phyloP scores from a whole-genome alignment of 192 early-diverging fungal species.

The Backusella morwellensis region DNA sequence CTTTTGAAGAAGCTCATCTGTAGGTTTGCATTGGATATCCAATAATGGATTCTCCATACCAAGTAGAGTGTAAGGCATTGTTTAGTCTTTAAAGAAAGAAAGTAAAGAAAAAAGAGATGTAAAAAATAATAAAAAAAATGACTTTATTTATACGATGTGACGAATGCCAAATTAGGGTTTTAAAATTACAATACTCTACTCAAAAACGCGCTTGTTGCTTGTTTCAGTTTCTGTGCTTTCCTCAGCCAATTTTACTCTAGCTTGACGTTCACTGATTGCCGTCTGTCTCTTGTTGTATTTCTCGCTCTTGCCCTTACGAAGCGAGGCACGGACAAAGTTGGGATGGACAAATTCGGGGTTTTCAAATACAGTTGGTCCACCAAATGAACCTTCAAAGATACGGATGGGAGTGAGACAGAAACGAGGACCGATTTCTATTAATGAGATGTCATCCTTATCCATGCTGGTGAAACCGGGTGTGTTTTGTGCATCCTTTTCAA shows the following conservation, averaged over 20 bases:
- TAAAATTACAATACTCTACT: not conserved
- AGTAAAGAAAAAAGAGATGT: not conserved
- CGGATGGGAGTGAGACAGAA: conserved; percentile 90
- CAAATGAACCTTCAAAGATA: conserved; percentile 95
- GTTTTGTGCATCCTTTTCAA: conserved; percentile 62
- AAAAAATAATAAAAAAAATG: not conserved
- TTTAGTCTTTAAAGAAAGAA: not conserved
- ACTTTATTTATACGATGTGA: not conserved
- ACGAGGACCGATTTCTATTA: conserved; percentile 97
- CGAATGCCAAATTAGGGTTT: not conserved
- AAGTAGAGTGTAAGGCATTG: conserved; percentile 53
- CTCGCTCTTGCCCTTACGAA: conserved; percentile 44
- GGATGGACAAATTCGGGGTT: conserved; percentile 88
- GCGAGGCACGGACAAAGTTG: conserved; percentile 42
- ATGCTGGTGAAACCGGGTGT: conserved; percentile 54
- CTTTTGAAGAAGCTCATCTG: conserved; percentile 72
- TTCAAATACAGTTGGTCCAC: conserved; percentile 89
- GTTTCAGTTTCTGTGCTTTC: conserved; percentile 52
- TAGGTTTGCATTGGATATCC: conserved; percentile 88
- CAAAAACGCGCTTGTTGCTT: conserved; percentile 24
- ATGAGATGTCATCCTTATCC: conserved; percentile 68
- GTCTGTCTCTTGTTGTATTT: conserved; percentile 52
- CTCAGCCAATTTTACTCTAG: conserved; percentile 45
- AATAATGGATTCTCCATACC: conserved; percentile 97
- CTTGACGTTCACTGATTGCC: conserved; percentile 39